These are phyloP conservation scores for Brasilioporus rufonigricans DNA, from an alignment of 768 basidiomycete species.

Conservation along the genomic window DNA sequence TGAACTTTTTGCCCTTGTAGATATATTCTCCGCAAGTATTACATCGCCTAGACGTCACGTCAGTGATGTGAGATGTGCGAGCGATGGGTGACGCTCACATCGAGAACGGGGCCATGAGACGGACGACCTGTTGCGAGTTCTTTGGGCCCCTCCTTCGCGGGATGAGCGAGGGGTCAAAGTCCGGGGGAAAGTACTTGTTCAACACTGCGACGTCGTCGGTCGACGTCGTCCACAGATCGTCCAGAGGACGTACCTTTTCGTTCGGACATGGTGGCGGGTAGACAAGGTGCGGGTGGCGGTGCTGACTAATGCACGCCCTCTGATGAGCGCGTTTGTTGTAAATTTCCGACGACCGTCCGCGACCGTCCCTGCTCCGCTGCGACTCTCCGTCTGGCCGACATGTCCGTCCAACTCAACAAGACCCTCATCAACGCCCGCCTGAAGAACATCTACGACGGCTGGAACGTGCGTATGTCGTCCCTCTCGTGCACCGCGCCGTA, in stretches of 20 bases:
- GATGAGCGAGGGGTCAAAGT: conserved; percentile 97
- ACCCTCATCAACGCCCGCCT: conserved; percentile 53
- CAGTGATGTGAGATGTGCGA: background rate
- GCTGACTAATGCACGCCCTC: conserved; percentile 30
- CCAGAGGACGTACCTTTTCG: conserved; percentile 60
- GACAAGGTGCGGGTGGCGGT: conserved; percentile 6
- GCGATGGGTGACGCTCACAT: conserved; percentile 55
- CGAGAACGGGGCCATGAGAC: conserved; percentile 99
- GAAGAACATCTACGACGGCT: conserved; percentile 56
- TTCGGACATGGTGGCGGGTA: conserved; percentile 60
- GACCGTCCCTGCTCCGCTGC: conserved; percentile 6
- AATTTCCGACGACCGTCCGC: conserved; percentile 31
- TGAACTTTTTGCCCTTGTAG: conserved; percentile 99
- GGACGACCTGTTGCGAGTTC: conserved; percentile 96
- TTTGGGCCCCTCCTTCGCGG: conserved; percentile 85
- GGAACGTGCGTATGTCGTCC: conserved; percentile 47
- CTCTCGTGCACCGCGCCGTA: conserved; percentile 5
- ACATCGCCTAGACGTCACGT: conserved; percentile 60
- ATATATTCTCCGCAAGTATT: conserved; percentile 98
- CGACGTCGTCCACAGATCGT: background rate
- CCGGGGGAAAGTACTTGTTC: conserved; percentile 96
- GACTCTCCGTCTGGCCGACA: conserved; percentile 25
- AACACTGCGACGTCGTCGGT: conserved; percentile 52
- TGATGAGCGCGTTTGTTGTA: conserved; percentile 30
- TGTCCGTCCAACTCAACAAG: conserved; percentile 76